Evolutionary conservation across 169 alveolate genomes (phyloP).

Genomic region (Eimeria necatrix): DNA sequence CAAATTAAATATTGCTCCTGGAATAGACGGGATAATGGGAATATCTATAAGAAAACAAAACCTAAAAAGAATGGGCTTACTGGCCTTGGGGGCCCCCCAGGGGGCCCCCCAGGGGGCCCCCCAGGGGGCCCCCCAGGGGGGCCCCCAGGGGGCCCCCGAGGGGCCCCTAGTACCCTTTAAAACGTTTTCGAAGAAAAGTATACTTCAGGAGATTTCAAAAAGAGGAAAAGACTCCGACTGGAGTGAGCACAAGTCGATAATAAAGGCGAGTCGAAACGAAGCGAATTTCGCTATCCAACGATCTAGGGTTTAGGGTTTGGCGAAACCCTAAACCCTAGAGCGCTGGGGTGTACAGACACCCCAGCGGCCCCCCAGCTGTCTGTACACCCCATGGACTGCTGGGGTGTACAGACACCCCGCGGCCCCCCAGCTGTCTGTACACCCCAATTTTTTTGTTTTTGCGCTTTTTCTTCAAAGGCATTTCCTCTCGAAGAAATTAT

Average conservation of each 20-base stretch:
- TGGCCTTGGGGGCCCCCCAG: neutral
- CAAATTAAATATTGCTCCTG: slow-evolving; percentile 7
- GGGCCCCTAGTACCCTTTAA: slow-evolving; percentile 20
- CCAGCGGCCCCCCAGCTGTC: no score
- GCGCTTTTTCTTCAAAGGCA: slow-evolving; percentile 25
- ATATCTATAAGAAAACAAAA: slow-evolving; percentile 30
- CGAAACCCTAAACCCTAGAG: neutral
- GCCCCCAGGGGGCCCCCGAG: neutral
- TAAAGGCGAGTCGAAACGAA: neutral
- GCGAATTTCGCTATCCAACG: no score
- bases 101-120: neutral
- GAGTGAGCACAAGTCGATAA: slow-evolving; percentile 76
- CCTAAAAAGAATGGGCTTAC: slow-evolving; percentile 69
- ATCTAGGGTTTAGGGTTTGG: neutral
- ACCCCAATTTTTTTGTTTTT: no score
- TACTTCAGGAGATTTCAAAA: slow-evolving; percentile 64
- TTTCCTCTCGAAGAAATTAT: slow-evolving; percentile 65
- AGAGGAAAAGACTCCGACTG: slow-evolving; percentile 79
- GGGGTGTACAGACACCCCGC: no score
- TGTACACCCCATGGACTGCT: no score
- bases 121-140: neutral
- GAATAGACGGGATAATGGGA: slow-evolving; percentile 73
- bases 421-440: no score
- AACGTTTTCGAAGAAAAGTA: slow-evolving; percentile 36
- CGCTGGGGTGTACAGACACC: no score